Evolutionary conservation across 192 early-diverging fungal genomes (phyloP).

Genomic region (Backusella circina): DNA sequence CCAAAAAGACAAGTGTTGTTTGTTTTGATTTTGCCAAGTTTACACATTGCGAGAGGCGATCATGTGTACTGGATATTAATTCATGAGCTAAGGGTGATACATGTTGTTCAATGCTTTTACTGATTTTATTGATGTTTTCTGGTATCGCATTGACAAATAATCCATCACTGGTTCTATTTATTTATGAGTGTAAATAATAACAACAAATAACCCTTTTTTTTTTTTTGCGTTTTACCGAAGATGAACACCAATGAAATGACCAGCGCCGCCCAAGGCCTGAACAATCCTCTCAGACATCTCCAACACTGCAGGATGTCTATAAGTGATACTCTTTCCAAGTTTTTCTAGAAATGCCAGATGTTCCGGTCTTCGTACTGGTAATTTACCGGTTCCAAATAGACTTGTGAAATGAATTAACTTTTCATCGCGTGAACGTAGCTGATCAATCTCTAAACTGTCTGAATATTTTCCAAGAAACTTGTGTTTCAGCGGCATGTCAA

Average conservation of each 20-base stretch:
- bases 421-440: constrained; percentile 18
- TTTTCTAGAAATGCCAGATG: constrained; percentile 28
- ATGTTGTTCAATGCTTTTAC: constrained; percentile 1
- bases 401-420: constrained; percentile 33
- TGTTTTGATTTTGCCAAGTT: constrained; percentile 10
- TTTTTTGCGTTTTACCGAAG: constrained; percentile 21
- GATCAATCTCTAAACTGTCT: constrained; percentile 18
- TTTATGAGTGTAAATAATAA: background rate
- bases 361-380: constrained; percentile 24
- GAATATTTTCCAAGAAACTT: constrained; percentile 24
- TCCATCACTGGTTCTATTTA: constrained; percentile 27
- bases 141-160: constrained; percentile 25
- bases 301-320: constrained; percentile 28
- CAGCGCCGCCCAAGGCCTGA: constrained; percentile 19
- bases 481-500: constrained; percentile 13
- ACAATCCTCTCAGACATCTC: constrained; percentile 20
- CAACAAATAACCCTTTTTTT: background rate
- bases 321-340: constrained; percentile 28
- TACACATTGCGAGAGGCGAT: background rate
- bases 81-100: background rate
- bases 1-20: constrained; percentile 43
- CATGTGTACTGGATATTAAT: background rate
- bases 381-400: constrained; percentile 32
- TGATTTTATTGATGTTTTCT: constrained; percentile 21
- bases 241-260: constrained; percentile 34